phyloP scores from a whole-genome alignment of 305 asterid genomes.

The Ajuga reptans region DNA sequence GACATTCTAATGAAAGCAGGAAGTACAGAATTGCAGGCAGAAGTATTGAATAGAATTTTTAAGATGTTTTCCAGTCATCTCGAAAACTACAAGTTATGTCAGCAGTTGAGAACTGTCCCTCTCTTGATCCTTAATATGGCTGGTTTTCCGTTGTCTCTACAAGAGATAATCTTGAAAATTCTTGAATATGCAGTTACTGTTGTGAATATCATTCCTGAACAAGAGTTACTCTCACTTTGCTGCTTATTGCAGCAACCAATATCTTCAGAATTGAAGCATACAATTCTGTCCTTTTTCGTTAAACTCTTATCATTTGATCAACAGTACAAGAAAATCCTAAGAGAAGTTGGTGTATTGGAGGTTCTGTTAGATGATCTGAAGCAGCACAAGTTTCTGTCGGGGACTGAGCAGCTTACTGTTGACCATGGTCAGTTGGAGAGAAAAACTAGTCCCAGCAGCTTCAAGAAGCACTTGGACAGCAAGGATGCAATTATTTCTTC shows the following conservation, averaged over 20 bases:
- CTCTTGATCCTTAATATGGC: constrained; percentile 95
- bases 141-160: constrained; percentile 75
- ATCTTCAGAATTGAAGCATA: constrained; percentile 68
- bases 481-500: constrained; percentile 89
- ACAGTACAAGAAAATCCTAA: constrained; percentile 85
- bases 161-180: constrained; percentile 90
- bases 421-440: constrained; percentile 50
- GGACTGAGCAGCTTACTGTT: constrained; percentile 52
- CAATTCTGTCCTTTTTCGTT: constrained; percentile 77
- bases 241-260: constrained; percentile 93
- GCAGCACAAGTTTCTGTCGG: constrained; percentile 74
- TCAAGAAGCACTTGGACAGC: constrained; percentile 70
- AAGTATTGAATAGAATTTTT: constrained; percentile 88
- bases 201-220: constrained; percentile 92
- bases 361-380: constrained; percentile 91
- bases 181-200: constrained; percentile 97
- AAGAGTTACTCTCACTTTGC: constrained; percentile 94
- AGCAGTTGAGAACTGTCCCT: constrained; percentile 91
- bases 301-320: constrained; percentile 93
- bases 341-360: constrained; percentile 95
- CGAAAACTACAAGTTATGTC: constrained; percentile 88
- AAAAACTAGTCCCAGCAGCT: constrained; percentile 64
- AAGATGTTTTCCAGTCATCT: constrained; percentile 93
- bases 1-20: constrained; percentile 93
- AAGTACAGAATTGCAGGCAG: constrained; percentile 78